Base-by-base conservation (phyloP, 2,329 filamentous ascomycete genomes). In the Myriosclerotinia scirpicola region DNA sequence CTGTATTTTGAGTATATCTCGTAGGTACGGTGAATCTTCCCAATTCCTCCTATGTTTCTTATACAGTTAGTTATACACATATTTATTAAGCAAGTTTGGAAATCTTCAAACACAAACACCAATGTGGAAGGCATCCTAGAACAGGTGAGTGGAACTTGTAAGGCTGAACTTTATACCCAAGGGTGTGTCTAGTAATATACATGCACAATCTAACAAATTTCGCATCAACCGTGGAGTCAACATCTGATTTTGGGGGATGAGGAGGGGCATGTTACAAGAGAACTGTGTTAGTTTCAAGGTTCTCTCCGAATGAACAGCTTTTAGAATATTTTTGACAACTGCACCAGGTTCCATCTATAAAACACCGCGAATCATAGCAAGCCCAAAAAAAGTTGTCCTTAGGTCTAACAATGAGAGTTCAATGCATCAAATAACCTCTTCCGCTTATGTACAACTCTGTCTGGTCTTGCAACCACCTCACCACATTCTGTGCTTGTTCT, bases 401-500 rank as follows among this genome's bases (percentile, higher is more conserved):
- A 50, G 34, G 58, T 38, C 34, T 50, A 59, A 44, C 11, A 54
- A 46, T 56, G 22, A 61, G 42, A 53, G 48, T 44, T 54, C 48
- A n/a, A 61, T 61, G 64, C 46, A 44, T 26, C 55, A 44, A 42
- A 36, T 63, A 40, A 12, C 48, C 52, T 61, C 54, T 55, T 60
- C 66, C 56, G 56, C 58, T 67, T 73, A 74, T 74, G 70, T 75
- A 75, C 72, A 66, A 53, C 60, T 62, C 59, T 60, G 58, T 26
- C 14, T 26, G 40, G 46, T 55, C 62, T 52, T 50, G 42, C 59
- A 63, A 64, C 44, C 22, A 58, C 20, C 36, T 62, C 30, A 36
- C 53, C 53, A 59, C 54, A 48, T 30, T 61, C 60, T 40, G n/a
- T 34, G 55, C 42, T n/a, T 84, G 68, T 78, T 12, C 30, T 17